Evolutionary conservation across 495 filamentous ascomycete species (phyloP).

Genomic region (Entonaema liquescens): DNA sequence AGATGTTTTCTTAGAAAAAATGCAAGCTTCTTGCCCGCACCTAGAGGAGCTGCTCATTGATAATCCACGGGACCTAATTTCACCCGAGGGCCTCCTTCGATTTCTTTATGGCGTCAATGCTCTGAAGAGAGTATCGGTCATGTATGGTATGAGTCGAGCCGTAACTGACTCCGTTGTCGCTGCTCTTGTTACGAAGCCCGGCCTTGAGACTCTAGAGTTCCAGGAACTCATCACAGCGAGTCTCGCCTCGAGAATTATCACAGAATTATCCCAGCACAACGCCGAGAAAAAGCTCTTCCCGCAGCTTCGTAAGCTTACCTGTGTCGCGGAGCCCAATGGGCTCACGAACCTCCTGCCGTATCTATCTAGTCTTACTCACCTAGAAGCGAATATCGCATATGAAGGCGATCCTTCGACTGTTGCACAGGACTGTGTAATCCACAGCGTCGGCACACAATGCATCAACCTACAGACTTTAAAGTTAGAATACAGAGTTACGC

Average conservation of each 20-base stretch:
- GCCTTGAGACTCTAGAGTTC: slow-evolving; percentile 3
- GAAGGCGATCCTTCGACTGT: not conserved
- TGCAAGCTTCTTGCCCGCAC: slow-evolving; percentile 5
- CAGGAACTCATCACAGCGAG: not conserved
- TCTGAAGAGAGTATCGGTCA: slow-evolving; percentile 3
- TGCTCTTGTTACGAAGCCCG: slow-evolving; percentile 3
- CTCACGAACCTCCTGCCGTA: slow-evolving; percentile 6
- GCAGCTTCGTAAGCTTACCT: not conserved
- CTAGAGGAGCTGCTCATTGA: slow-evolving; percentile 17
- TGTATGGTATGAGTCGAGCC: not conserved
- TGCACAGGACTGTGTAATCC: not conserved
- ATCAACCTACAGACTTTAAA: not conserved
- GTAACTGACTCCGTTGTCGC: not conserved
- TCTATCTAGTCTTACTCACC: not conserved
- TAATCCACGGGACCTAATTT: slow-evolving; percentile 6
- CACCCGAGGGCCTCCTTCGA: slow-evolving; percentile 3
- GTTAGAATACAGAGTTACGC: not conserved
- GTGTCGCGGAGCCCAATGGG: not conserved
- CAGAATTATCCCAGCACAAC: not conserved
- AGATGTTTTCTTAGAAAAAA: slow-evolving; percentile 1
- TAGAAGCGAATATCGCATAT: slow-evolving; percentile 2
- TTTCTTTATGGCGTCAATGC: not conserved
- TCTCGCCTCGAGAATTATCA: not conserved
- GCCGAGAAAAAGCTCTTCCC: not conserved
- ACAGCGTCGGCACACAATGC: not conserved